Conservation (phyloP, 208 protist genomes). For the Herpetomonas tarakana region DNA sequence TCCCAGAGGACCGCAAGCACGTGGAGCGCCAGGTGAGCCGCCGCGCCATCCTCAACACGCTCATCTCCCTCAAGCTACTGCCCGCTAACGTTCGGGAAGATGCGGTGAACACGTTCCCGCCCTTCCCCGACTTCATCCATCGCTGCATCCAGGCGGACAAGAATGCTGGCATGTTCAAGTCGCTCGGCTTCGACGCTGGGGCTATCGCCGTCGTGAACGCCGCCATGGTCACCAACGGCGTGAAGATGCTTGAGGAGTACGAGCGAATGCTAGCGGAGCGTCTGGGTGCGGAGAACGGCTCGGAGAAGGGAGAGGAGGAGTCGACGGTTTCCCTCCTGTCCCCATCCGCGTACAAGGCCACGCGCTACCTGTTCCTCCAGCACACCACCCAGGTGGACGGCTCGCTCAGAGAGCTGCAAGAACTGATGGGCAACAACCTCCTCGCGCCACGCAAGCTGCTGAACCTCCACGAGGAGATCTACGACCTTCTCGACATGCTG, state of each 20-base stretch:
- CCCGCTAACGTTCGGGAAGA: conserved; percentile 61
- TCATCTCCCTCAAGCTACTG: conserved; percentile 56
- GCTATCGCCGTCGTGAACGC: conserved; percentile 44
- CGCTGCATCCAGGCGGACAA: conserved; percentile 76
- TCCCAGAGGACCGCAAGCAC: conserved; percentile 74
- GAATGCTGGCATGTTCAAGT: conserved; percentile 53
- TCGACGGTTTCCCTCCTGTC: conserved; percentile 28
- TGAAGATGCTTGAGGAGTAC: conserved; percentile 61
- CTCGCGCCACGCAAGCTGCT: conserved; percentile 73
- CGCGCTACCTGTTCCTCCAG: conserved; percentile 80
- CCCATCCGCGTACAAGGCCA: conserved; percentile 60
- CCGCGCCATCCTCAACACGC: conserved; percentile 27
- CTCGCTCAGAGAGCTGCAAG: conserved; percentile 67
- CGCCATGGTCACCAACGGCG: conserved; percentile 61
- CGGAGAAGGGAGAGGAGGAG: background rate
- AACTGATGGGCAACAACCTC: conserved; percentile 49
- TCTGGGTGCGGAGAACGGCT: background rate
- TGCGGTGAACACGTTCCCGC: conserved; percentile 59
- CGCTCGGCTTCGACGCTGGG: conserved; percentile 46
- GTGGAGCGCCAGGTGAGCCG: conserved; percentile 63
- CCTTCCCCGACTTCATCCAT: conserved; percentile 71
- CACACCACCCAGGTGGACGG: conserved; percentile 76
- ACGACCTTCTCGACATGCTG: conserved; percentile 70
- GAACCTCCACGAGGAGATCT: conserved; percentile 80
- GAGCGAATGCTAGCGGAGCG: conserved; percentile 25